Conservation (phyloP, 495 filamentous ascomycete genomes). For the Astrothelium macrocarpum region DNA sequence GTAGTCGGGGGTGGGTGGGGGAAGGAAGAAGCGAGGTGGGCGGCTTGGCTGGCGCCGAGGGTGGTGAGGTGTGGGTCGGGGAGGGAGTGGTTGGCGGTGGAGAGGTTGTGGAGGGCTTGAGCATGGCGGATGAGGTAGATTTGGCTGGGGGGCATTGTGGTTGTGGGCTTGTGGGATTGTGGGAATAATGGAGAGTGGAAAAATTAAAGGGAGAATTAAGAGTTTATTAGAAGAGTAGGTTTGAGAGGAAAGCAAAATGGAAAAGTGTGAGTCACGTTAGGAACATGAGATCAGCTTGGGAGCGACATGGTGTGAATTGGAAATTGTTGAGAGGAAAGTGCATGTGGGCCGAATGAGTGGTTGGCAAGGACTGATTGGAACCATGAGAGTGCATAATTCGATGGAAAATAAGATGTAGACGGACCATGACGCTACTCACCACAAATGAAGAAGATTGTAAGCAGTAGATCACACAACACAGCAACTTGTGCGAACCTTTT, state of each 20-base stretch:
- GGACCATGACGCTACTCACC: no score
- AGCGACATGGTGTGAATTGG: no score
- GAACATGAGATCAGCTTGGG: no score
- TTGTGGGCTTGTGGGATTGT: not conserved
- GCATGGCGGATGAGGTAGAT: constrained; percentile 32
- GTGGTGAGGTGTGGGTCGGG: constrained; percentile 71
- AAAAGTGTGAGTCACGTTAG: no score
- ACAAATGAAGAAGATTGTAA: no score
- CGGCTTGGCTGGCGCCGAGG: constrained; percentile 68
- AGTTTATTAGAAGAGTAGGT: not conserved
- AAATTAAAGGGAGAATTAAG: not conserved
- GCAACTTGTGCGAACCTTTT: not conserved
- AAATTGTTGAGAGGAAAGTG: no score
- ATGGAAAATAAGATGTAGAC: no score
- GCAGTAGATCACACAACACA: not conserved
- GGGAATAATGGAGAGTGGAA: not conserved
- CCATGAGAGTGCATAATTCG: no score
- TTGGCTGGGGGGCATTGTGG: constrained; percentile 13
- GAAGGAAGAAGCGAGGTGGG: constrained; percentile 49
- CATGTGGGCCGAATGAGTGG: no score
- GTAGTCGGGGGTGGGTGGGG: constrained; percentile 53
- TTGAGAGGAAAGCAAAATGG: no score
- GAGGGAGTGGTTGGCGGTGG: constrained; percentile 56
- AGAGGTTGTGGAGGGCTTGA: constrained; percentile 79
- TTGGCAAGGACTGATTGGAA: no score